Evolutionary conservation across 2,329 filamentous ascomycete genomes (phyloP).

Genomic region (Paramyrothecium roridum): DNA sequence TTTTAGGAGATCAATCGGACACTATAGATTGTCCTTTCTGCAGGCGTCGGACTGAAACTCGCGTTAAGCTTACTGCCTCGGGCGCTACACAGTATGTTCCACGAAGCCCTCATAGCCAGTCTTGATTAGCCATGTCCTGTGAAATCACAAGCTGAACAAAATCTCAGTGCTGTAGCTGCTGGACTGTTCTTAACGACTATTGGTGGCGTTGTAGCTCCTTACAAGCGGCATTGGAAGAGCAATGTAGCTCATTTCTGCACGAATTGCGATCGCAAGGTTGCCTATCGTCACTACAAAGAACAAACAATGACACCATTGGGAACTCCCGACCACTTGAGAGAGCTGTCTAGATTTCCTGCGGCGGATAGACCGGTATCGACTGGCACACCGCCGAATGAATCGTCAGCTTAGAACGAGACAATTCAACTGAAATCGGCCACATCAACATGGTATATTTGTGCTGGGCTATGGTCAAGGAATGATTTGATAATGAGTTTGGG

Average conservation of each 20-base stretch:
- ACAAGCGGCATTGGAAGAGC: constrained; percentile 11
- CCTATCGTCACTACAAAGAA: constrained; percentile 7
- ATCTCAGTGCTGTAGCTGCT: constrained; percentile 8
- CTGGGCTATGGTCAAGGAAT: too few species aligned
- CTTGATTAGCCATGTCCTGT: too few species aligned
- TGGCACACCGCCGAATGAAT: too few species aligned
- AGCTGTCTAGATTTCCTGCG: constrained; percentile 18
- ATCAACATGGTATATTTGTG: too few species aligned
- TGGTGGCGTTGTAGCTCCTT: constrained; percentile 17
- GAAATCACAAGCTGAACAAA: background rate
- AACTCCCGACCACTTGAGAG: constrained; percentile 20
- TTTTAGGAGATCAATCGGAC: constrained; percentile 18
- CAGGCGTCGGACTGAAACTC: constrained; percentile 13
- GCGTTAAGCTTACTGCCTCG: constrained; percentile 15
- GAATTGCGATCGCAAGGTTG: constrained; percentile 21
- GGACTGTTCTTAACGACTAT: constrained; percentile 18
- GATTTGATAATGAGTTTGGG: too few species aligned
- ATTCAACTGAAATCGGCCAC: too few species aligned
- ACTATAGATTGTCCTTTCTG: constrained; percentile 21
- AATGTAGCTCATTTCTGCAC: constrained; percentile 17
- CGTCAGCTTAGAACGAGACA: too few species aligned
- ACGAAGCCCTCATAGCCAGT: too few species aligned
- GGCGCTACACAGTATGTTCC: constrained; percentile 17
- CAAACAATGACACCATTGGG: constrained; percentile 14
- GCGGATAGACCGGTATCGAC: too few species aligned